Evolutionary conservation across 495 filamentous ascomycete genomes (phyloP).

Genomic region (Hyaloscypha finlandica): DNA sequence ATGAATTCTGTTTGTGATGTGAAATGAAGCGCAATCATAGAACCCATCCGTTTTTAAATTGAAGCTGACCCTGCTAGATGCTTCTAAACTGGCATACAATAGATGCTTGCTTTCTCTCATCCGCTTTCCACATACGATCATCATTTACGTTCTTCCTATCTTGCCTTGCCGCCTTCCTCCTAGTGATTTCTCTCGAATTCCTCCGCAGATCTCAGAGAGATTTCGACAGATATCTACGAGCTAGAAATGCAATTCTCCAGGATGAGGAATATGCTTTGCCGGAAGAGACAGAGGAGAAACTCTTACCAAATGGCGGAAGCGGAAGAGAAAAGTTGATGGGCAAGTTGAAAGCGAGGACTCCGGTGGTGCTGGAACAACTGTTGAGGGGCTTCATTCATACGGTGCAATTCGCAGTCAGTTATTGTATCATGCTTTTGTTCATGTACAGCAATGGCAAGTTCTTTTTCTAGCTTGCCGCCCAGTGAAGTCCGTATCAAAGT

Average conservation of each 20-base stretch:
- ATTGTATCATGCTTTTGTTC: constrained; percentile 26
- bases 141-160: constrained; percentile 19
- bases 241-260: background rate
- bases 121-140: constrained; percentile 21
- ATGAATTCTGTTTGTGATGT: background rate
- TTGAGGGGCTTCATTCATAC: constrained; percentile 20
- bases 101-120: constrained; percentile 22
- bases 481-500: background rate
- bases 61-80: constrained; percentile 14
- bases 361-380: constrained; percentile 14
- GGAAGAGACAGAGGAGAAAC: constrained; percentile 16
- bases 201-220: constrained; percentile 17
- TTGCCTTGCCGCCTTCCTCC: constrained; percentile 21
- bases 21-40: background rate
- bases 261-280: constrained; percentile 1
- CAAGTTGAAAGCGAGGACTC: background rate
- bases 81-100: constrained; percentile 26
- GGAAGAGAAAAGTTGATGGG: background rate
- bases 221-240: constrained; percentile 12
- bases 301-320: background rate
- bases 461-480: background rate
- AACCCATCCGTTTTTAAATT: background rate
- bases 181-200: constrained; percentile 24
- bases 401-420: constrained; percentile 23
- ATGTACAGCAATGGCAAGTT: constrained; percentile 22